A percentile compares a stretch with the other conserved stretches of the same genome.
Conservation (phyloP, 768 basidiomycete genomes). For the Myochromella boudieri region DNA sequence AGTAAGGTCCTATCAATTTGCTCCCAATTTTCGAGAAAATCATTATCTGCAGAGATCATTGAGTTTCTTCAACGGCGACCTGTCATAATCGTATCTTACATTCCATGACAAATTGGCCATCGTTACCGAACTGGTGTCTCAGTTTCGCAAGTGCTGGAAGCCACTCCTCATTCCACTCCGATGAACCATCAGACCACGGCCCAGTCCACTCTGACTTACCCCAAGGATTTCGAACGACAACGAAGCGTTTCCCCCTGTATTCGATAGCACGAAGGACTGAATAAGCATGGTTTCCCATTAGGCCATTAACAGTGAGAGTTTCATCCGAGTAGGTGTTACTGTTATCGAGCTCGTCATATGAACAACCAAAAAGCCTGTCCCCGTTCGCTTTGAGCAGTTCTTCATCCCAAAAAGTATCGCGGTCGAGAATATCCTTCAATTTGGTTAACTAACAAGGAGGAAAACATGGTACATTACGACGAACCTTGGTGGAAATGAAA, state of each 20-base stretch:
- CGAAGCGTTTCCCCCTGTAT: constrained; percentile 46
- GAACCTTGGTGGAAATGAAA: constrained; percentile 27
- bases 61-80: neutral
- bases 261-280: constrained; percentile 51
- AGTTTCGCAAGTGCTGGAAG: constrained; percentile 39
- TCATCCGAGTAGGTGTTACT: constrained; percentile 29
- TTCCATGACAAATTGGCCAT: constrained; percentile 60
- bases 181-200: constrained; percentile 54
- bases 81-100: constrained; percentile 24
- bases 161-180: constrained; percentile 59
- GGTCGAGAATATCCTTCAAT: constrained; percentile 51
- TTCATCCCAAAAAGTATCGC: constrained; percentile 48
- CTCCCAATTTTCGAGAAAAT: constrained; percentile 38
- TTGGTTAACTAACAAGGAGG: neutral
- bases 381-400: constrained; percentile 46
- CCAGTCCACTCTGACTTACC: constrained; percentile 50
- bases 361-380: constrained; percentile 52
- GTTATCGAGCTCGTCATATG: constrained; percentile 32
- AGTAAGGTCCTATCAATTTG: constrained; percentile 37
- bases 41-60: constrained; percentile 26
- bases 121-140: constrained; percentile 47
- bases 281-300: constrained; percentile 45
- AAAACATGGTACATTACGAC: neutral
- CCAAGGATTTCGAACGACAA: constrained; percentile 56
- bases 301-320: constrained; percentile 31